Evolutionary conservation across 2,329 filamentous ascomycete species (phyloP).

Genomic region (Chaetomiaceae sp.): DNA sequence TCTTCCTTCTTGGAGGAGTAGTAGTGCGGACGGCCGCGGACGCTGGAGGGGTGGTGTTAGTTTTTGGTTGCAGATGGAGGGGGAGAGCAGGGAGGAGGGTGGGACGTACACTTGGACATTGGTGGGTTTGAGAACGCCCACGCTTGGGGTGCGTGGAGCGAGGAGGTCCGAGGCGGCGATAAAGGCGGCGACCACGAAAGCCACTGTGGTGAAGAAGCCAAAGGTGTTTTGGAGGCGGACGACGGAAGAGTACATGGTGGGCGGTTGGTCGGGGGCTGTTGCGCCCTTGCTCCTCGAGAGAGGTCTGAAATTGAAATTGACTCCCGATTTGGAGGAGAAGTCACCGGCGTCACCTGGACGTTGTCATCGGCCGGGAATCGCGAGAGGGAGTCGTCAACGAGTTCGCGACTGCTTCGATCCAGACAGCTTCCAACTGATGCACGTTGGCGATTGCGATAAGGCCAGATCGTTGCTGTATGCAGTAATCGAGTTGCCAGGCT

Average conservation of each 20-base stretch:
- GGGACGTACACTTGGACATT: conserved; percentile 86
- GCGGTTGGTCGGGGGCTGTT: conserved; percentile 6
- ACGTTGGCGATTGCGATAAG: conserved; percentile 3
- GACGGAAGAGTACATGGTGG: conserved; percentile 78
- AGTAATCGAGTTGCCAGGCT: background rate
- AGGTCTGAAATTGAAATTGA: background rate
- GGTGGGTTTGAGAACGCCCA: conserved; percentile 55
- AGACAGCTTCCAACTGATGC: background rate
- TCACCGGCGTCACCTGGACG: conserved; percentile 11
- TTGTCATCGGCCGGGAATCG: conserved; percentile 7
- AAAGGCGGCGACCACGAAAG: conserved; percentile 71
- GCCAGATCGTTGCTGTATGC: conserved; percentile 5
- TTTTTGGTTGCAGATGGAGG: conserved; percentile 7
- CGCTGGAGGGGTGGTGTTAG: conserved; percentile 45
- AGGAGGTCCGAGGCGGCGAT: conserved; percentile 78
- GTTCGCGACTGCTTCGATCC: conserved; percentile 12
- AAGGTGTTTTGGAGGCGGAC: conserved; percentile 89
- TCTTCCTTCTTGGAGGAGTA: conserved; percentile 91
- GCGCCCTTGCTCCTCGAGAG: background rate
- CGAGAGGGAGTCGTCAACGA: background rate
- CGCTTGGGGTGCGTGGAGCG: conserved; percentile 62
- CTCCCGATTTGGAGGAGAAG: background rate
- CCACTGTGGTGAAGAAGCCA: conserved; percentile 95
- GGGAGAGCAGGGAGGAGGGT: background rate
- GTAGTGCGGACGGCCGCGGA: conserved; percentile 92